A percentile compares a stretch with the other conserved stretches of the same genome.
Evolutionary conservation across 208 protist genomes (phyloP).

Genomic region (Herpetomonas tarakana): DNA sequence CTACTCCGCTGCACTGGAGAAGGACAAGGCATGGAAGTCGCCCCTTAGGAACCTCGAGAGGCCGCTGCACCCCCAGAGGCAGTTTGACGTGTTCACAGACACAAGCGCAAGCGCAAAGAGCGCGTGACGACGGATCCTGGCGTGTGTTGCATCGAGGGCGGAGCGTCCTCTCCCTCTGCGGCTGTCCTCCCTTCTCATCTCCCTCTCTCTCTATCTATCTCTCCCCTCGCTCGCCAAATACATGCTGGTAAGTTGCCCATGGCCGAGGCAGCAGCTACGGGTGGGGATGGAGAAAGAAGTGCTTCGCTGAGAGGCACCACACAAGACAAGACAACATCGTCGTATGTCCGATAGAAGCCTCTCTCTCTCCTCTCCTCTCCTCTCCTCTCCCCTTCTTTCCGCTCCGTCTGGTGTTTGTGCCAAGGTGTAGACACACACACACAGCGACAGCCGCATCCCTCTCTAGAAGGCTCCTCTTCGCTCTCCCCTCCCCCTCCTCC

Average conservation of each 20-base stretch:
- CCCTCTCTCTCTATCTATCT: too few species aligned
- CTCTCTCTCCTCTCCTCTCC: background rate
- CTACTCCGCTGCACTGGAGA: constrained; percentile 46
- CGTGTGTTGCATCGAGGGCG: too few species aligned
- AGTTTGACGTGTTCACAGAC: constrained; percentile 81
- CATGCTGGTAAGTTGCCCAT: too few species aligned
- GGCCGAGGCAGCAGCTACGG: too few species aligned
- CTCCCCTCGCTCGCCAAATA: too few species aligned
- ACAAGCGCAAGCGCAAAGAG: constrained; percentile 47
- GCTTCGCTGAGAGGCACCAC: background rate
- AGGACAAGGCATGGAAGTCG: constrained; percentile 64
- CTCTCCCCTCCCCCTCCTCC: background rate
- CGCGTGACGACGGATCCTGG: background rate
- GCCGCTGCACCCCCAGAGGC: constrained; percentile 56
- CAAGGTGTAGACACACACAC: background rate
- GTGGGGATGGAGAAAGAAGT: too few species aligned
- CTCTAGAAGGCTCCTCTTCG: background rate
- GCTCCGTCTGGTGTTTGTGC: background rate
- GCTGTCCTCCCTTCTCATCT: too few species aligned
- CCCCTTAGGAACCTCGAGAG: constrained; percentile 73
- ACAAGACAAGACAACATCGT: background rate
- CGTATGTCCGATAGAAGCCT: background rate
- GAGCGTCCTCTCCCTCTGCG: too few species aligned
- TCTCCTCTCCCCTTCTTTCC: constrained; percentile 3
- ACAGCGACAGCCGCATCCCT: background rate